A percentile compares a stretch with the other conserved stretches of the same genome.
phyloP scores from a whole-genome alignment of 805 yeast species.

The Torulaspora quercuum region DNA sequence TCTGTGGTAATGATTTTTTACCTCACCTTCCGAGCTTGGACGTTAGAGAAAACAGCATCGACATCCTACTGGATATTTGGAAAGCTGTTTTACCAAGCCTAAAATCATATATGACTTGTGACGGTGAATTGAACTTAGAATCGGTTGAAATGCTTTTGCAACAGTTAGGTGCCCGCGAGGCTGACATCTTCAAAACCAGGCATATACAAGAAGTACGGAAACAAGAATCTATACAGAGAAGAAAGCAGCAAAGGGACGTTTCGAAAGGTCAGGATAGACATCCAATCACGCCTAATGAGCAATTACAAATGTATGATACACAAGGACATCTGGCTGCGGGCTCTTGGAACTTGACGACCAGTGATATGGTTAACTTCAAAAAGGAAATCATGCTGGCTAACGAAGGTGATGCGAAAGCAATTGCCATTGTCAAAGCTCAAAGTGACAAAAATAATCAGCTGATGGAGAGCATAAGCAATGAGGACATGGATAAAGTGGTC shows the following conservation, averaged over 20 bases:
- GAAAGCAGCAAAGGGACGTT: slow-evolving; percentile 50
- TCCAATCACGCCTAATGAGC: slow-evolving; percentile 62
- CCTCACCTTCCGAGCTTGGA: slow-evolving; percentile 95
- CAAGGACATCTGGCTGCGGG: slow-evolving; percentile 72
- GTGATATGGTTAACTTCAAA: slow-evolving; percentile 64
- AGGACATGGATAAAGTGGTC: slow-evolving; percentile 32
- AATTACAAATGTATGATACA: slow-evolving; percentile 73
- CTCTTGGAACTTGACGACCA: slow-evolving; percentile 59
- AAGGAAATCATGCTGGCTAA: slow-evolving; percentile 65
- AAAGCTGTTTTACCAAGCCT: slow-evolving; percentile 62
- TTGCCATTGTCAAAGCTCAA: slow-evolving; percentile 52
- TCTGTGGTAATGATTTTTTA: slow-evolving; percentile 96
- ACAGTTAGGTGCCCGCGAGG: slow-evolving; percentile 69
- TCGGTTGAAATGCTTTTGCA: slow-evolving; percentile 71
- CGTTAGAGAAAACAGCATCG: slow-evolving; percentile 92
- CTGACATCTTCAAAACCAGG: slow-evolving; percentile 66
- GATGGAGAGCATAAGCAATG: slow-evolving; percentile 29
- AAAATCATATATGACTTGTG: slow-evolving; percentile 81
- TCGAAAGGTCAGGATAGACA: slow-evolving; percentile 75
- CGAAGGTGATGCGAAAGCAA: slow-evolving; percentile 66
- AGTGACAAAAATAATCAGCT: slow-evolving; percentile 30
- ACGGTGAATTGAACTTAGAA: slow-evolving; percentile 73
- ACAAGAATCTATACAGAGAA: slow-evolving; percentile 59
- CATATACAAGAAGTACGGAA: slow-evolving; percentile 68
- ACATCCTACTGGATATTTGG: slow-evolving; percentile 78